A percentile compares a stretch with the other conserved stretches of the same genome.
phyloP scores from a whole-genome alignment of 169 alveolate genomes.

The Eimeria acervulina region DNA sequence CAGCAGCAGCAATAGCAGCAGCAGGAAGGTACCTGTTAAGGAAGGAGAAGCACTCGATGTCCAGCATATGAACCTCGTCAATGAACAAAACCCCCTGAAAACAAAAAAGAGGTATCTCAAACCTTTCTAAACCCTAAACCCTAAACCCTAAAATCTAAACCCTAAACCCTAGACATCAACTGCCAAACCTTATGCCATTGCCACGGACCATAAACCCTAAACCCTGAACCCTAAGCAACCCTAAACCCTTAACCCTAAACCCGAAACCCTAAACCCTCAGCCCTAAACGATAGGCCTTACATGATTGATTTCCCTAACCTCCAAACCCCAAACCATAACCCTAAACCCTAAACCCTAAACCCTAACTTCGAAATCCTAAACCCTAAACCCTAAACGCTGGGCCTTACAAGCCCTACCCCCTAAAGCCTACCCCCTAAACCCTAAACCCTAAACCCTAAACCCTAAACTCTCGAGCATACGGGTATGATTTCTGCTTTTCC shows the following conservation, averaged over 20 bases:
- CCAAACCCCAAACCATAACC: conserved; percentile 16
- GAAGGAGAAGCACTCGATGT: conserved; percentile 99
- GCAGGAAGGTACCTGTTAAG: conserved; percentile 89
- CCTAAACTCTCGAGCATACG: neutral
- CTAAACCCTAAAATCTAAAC: conserved; percentile 32
- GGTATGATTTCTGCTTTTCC: conserved; percentile 93
- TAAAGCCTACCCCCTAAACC: no score
- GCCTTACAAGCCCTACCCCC: conserved; percentile 86
- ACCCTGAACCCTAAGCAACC: neutral
- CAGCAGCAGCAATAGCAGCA: conserved; percentile 5
- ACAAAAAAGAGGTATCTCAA: conserved; percentile 47
- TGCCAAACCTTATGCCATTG: neutral
- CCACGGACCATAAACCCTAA: neutral
- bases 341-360: neutral
- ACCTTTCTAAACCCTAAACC: no score
- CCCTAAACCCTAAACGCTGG: neutral
- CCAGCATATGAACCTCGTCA: conserved; percentile 99
- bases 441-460: neutral
- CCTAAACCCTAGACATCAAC: neutral
- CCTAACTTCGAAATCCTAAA: neutral
- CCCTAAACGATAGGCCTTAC: conserved; percentile 16
- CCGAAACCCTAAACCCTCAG: neutral
- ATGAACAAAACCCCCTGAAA: conserved; percentile 99
- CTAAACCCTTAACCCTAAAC: neutral
- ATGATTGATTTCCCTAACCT: conserved; percentile 84